Base-by-base conservation (phyloP, 495 filamentous ascomycete species). In the Penicillium argentinense region DNA sequence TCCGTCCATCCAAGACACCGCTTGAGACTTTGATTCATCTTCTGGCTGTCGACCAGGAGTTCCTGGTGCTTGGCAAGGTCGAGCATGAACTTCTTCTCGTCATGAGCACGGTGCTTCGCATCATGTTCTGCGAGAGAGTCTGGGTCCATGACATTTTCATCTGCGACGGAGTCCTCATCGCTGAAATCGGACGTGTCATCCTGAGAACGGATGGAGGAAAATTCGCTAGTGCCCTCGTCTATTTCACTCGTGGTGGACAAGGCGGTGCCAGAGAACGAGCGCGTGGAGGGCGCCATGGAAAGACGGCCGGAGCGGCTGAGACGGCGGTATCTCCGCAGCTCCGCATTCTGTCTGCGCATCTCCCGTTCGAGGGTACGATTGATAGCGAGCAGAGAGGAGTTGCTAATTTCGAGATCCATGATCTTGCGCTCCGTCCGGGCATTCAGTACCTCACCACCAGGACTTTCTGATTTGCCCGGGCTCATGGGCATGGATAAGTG, bases 381-480 rank as follows among this genome's bases (percentile, higher is more conserved):
- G 67, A 99, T 97, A n/a, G 95, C 95, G 22, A 96, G 78, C 6
- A 99, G 79, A 17, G 90, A 96, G 2, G 89, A 92, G 54, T 99
- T 99, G 50, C 88, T 95, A 48, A 99, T 99, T 59, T 99, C 88
- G n/a, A 99, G 73, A 63, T 99, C 93, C 53, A 97, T 73, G 22
- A 99, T 91, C 66, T 97, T 97, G 45, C 93, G 83, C 66, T 97
- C 93, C 5, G 88, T 83, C 12, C 93, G 82, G 5, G 93, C 93
- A 64, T 87, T 92, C 9, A 86, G 77, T 2, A 91, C 89, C 7
- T 84, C 68, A 27, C 91, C 88, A 40, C 49, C 49, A 4, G 76
- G 42, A 79, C 57, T 19, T 28, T 74, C 66, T 3, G 66, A 59
- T 30, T 73, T 76, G 0, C 67, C 64, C 5, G 76, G 76, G 37